These are phyloP conservation scores for Cicer arietinum DNA, from an alignment of 306 rosid species.

Conservation along the genomic window DNA sequence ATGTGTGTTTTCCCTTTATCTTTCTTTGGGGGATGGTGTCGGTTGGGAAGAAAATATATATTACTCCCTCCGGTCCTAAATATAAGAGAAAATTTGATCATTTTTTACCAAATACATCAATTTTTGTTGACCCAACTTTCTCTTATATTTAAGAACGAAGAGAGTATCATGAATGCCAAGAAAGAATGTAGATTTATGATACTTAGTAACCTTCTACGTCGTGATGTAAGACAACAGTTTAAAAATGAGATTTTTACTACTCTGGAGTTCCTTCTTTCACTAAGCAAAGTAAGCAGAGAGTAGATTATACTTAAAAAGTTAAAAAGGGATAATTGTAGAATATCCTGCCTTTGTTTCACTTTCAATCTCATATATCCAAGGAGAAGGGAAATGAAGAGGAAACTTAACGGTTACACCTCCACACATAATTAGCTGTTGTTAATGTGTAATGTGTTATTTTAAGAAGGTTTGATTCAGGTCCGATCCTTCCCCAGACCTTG, in stretches of 20 bases:
- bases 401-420: neutral
- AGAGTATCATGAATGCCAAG: conserved; percentile 21
- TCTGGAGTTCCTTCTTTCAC: neutral
- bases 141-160: too few species aligned
- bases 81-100: too few species aligned
- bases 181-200: neutral
- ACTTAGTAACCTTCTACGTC: neutral
- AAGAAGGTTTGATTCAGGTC: neutral
- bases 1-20: neutral
- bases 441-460: conserved; percentile 17
- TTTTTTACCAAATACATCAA: too few species aligned
- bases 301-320: neutral
- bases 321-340: neutral
- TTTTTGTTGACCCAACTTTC: too few species aligned
- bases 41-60: neutral
- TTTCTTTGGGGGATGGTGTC: neutral
- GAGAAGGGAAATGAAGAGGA: conserved; percentile 18
- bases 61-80: too few species aligned
- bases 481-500: neutral
- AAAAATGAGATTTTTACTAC: neutral
- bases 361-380: neutral
- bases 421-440: conserved; percentile 7
- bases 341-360: neutral
- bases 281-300: conserved; percentile 1
- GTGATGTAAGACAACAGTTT: neutral